A percentile compares a stretch with the other conserved stretches of the same genome.
These are phyloP conservation scores for Cichorium intybus DNA, from an alignment of 140 eudicot species.

Conservation along the genomic window DNA sequence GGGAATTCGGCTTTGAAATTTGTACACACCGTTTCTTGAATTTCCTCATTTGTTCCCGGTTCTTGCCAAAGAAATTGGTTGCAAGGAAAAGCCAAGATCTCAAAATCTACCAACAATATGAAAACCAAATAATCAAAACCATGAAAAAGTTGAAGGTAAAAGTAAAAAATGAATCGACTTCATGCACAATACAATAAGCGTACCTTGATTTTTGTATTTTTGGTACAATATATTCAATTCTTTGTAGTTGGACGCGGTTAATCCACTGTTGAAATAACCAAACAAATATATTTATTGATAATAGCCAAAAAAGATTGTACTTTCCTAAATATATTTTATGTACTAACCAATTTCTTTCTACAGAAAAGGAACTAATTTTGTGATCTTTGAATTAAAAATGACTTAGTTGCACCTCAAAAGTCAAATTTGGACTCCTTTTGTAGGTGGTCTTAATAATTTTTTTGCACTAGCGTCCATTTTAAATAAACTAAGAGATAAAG, in stretches of 20 bases:
- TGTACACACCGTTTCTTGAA: slow-evolving; percentile 71
- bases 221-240: slow-evolving; percentile 70
- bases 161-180: slow-evolving; percentile 1
- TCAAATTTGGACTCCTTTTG: slow-evolving; percentile 6
- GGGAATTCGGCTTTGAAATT: slow-evolving; percentile 91
- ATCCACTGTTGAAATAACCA: slow-evolving; percentile 50
- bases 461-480: slow-evolving; percentile 8
- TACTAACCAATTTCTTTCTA: background rate
- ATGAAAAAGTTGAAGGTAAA: background rate
- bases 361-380: background rate
- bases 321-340: background rate
- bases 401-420: background rate
- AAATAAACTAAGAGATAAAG: slow-evolving; percentile 9
- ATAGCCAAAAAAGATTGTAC: background rate
- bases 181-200: background rate
- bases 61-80: slow-evolving; percentile 90
- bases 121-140: slow-evolving; percentile 1
- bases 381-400: background rate
- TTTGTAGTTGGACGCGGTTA: slow-evolving; percentile 84
- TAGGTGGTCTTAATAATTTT: slow-evolving; percentile 10
- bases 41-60: slow-evolving; percentile 89
- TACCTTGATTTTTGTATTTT: slow-evolving; percentile 86
- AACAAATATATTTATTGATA: background rate
- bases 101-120: slow-evolving; percentile 49
- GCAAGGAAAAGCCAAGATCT: slow-evolving; percentile 92